phyloP scores from a whole-genome alignment of 495 filamentous ascomycete species.

The Gamarada debralockiae region DNA sequence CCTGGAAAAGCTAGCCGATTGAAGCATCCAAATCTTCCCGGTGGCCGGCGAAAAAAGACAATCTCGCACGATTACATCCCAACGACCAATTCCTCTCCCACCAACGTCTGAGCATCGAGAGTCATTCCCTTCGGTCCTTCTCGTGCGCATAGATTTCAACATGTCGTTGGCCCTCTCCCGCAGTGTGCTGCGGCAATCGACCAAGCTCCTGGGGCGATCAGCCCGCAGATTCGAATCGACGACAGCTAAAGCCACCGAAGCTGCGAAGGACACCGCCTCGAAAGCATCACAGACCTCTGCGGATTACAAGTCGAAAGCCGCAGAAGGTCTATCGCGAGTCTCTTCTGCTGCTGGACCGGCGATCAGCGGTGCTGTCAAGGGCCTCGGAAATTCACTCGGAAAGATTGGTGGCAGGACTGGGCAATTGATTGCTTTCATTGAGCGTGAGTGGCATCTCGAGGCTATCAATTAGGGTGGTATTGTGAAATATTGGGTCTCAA shows the following conservation, averaged over 20 bases:
- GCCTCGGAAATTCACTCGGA: slow-evolving; percentile 58
- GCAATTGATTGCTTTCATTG: slow-evolving; percentile 71
- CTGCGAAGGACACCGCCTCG: slow-evolving; percentile 49
- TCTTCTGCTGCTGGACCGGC: slow-evolving; percentile 74
- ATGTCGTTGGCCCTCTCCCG: slow-evolving; percentile 37
- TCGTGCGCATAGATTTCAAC: slow-evolving; percentile 11
- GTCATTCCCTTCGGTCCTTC: slow-evolving; percentile 11
- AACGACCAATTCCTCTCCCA: slow-evolving; percentile 20
- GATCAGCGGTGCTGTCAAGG: slow-evolving; percentile 64
- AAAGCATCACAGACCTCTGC: slow-evolving; percentile 66
- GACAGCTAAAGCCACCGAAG: slow-evolving; percentile 59
- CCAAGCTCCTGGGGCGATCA: slow-evolving; percentile 53
- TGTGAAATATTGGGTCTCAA: slow-evolving; percentile 11
- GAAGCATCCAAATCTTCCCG: slow-evolving; percentile 14
- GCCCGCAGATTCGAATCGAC: slow-evolving; percentile 58
- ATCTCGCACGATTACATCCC: slow-evolving; percentile 13
- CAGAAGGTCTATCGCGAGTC: slow-evolving; percentile 81
- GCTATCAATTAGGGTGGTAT: neutral
- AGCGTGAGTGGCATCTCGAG: slow-evolving; percentile 61
- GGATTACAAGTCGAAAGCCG: slow-evolving; percentile 68
- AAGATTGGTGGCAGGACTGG: slow-evolving; percentile 85
- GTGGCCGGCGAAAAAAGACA: slow-evolving; percentile 16
- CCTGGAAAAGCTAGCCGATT: neutral
- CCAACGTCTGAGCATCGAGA: slow-evolving; percentile 7
- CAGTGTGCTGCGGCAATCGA: slow-evolving; percentile 56